Conservation (phyloP, 2,329 filamentous ascomycete genomes). For the Fusarium staphyleae region DNA sequence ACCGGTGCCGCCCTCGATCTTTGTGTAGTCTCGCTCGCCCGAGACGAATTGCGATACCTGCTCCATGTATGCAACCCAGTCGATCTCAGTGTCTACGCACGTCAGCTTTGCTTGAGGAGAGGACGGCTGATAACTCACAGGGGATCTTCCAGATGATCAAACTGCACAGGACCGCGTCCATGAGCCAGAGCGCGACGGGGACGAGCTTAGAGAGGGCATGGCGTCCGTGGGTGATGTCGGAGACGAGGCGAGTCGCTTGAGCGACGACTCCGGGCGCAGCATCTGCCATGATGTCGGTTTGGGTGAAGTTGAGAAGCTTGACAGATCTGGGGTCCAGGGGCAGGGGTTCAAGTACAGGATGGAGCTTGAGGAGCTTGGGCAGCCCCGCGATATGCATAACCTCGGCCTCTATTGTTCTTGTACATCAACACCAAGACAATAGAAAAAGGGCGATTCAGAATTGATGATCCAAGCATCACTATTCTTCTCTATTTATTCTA, state of each 20-base stretch:
- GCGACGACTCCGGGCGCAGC: constrained; percentile 34
- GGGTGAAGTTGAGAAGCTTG: constrained; percentile 23
- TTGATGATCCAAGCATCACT: too few species aligned
- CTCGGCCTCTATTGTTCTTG: neutral
- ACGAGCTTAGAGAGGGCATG: constrained; percentile 59
- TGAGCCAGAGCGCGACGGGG: constrained; percentile 68
- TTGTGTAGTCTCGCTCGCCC: constrained; percentile 88
- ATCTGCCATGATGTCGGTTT: constrained; percentile 40
- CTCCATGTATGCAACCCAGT: constrained; percentile 97
- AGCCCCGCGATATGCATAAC: constrained; percentile 41
- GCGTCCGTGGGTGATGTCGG: constrained; percentile 57
- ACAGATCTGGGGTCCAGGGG: neutral
- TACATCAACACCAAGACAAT: neutral
- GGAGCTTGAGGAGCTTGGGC: constrained; percentile 28
- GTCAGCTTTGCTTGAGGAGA: constrained; percentile 10
- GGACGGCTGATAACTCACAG: constrained; percentile 65
- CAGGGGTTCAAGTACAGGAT: constrained; percentile 16
- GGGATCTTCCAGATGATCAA: constrained; percentile 82
- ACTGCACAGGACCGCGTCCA: constrained; percentile 75
- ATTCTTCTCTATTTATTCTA: neutral
- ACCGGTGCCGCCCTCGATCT: constrained; percentile 86
- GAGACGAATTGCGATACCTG: constrained; percentile 80
- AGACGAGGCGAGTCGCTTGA: constrained; percentile 43
- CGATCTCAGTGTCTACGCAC: constrained; percentile 86
- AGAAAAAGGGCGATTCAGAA: neutral